Percentiles rank a stretch among this genome's conserved stretches.
These are phyloP conservation scores for Boletus tomentosulus DNA, from an alignment of 768 basidiomycete species.

Conservation along the genomic window DNA sequence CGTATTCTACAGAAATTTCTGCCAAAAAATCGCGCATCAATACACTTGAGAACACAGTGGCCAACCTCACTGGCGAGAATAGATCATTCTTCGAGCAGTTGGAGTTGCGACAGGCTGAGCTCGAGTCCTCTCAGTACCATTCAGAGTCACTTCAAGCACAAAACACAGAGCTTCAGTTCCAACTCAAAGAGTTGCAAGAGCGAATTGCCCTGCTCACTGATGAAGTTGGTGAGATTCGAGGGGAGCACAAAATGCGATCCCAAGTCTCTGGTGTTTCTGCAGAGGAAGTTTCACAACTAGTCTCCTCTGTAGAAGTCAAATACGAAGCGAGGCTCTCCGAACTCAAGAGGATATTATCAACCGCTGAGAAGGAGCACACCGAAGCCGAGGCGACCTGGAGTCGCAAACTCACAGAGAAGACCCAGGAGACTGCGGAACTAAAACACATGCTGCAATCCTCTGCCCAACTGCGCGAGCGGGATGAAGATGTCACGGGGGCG, in stretches of 20 bases:
- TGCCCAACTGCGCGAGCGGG: slow-evolving; percentile 55
- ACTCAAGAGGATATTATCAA: slow-evolving; percentile 56
- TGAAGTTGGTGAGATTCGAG: slow-evolving; percentile 60
- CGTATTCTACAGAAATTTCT: slow-evolving; percentile 64
- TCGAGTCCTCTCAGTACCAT: slow-evolving; percentile 77
- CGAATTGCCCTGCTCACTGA: slow-evolving; percentile 67
- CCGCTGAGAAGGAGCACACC: slow-evolving; percentile 76
- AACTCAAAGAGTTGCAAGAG: slow-evolving; percentile 76
- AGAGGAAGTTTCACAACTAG: slow-evolving; percentile 67
- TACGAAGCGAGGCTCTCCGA: slow-evolving; percentile 76
- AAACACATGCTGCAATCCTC: slow-evolving; percentile 54
- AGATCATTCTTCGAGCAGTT: slow-evolving; percentile 79
- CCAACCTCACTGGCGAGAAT: slow-evolving; percentile 69
- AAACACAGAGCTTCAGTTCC: slow-evolving; percentile 81
- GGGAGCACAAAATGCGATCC: slow-evolving; percentile 47
- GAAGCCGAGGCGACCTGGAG: slow-evolving; percentile 91
- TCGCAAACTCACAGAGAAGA: slow-evolving; percentile 73
- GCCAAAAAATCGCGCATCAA: slow-evolving; percentile 58
- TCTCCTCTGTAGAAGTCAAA: slow-evolving; percentile 70
- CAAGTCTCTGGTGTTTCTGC: slow-evolving; percentile 44
- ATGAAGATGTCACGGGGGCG: slow-evolving; percentile 46
- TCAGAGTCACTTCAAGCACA: slow-evolving; percentile 73
- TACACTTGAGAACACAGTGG: slow-evolving; percentile 67
- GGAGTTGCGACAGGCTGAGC: slow-evolving; percentile 84
- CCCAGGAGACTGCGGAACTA: slow-evolving; percentile 71